Percentiles rank a stretch among this genome's conserved stretches.
These are phyloP conservation scores for Fusarium sterilihyphosum DNA, from an alignment of 2,329 filamentous ascomycete species.

Conservation along the genomic window DNA sequence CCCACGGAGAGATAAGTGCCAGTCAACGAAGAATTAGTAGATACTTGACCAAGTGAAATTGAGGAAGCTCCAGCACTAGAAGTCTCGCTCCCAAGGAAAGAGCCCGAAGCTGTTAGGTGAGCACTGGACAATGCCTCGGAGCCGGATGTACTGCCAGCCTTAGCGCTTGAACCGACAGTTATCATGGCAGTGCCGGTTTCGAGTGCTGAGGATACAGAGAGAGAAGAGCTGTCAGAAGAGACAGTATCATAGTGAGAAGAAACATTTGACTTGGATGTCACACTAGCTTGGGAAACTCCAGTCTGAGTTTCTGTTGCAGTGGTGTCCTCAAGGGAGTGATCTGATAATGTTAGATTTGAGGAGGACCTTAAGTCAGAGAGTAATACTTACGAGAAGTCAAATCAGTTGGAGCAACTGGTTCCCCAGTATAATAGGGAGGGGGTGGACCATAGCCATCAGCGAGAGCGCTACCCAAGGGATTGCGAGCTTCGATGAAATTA, in stretches of 20 bases:
- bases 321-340: not conserved
- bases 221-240: not conserved
- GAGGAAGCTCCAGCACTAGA: not conserved
- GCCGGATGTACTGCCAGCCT: conserved; percentile 26
- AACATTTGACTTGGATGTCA: not conserved
- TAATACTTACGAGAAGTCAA: conserved; percentile 24
- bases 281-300: not conserved
- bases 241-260: not conserved
- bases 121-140: conserved; percentile 4
- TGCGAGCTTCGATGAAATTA: conserved; percentile 11
- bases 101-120: not conserved
- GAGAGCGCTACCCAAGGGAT: conserved; percentile 9
- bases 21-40: not conserved
- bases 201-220: not conserved
- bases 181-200: not conserved
- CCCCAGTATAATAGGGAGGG: conserved; percentile 38
- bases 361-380: not conserved
- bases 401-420: not conserved
- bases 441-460: conserved; percentile 34
- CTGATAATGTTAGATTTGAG: conserved; percentile 23
- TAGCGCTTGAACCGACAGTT: conserved; percentile 33
- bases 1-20: not conserved
- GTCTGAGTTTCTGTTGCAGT: not conserved
- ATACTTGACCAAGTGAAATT: not conserved
- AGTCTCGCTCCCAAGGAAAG: not conserved